A percentile compares a stretch with the other conserved stretches of the same genome.
Conservation (phyloP, 1,284 basidiomycete genomes). For the Apiotrichum gamsii region DNA sequence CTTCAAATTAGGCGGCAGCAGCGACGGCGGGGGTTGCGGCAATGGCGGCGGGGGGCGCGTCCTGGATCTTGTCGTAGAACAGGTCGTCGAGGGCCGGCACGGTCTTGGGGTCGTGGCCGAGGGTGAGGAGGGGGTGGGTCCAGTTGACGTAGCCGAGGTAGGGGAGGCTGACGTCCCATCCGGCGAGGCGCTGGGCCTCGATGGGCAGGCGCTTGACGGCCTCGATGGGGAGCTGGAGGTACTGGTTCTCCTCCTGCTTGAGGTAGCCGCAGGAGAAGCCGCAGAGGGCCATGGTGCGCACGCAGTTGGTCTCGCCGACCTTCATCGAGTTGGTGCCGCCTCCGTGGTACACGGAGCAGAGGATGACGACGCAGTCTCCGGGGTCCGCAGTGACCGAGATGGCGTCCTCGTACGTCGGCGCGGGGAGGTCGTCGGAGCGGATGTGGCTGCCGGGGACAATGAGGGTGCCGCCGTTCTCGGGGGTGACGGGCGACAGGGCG, state of each 20-base stretch:
- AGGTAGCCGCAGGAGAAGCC: slow-evolving; percentile 16
- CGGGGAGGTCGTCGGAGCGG: slow-evolving; percentile 15
- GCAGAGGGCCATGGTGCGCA: slow-evolving; percentile 13
- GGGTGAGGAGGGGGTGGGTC: slow-evolving; percentile 15
- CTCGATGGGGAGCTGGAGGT: slow-evolving; percentile 17
- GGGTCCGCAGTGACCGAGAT: slow-evolving; percentile 10
- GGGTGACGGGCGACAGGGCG: slow-evolving; percentile 10
- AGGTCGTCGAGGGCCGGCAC: slow-evolving; percentile 17
- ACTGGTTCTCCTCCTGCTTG: slow-evolving; percentile 21
- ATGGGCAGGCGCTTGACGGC: slow-evolving; percentile 12
- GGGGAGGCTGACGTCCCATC: slow-evolving; percentile 15
- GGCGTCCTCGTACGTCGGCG: slow-evolving; percentile 16
- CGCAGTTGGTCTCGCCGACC: slow-evolving; percentile 11
- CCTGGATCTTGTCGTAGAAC: slow-evolving; percentile 19
- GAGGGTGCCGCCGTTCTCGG: slow-evolving; percentile 19
- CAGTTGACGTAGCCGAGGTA: slow-evolving; percentile 20
- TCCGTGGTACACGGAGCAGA: slow-evolving; percentile 18
- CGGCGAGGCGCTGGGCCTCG: slow-evolving; percentile 14
- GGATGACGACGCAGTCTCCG: slow-evolving; percentile 18
- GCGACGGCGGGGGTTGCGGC: too few species aligned
- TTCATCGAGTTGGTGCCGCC: slow-evolving; percentile 12
- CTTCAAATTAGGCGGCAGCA: too few species aligned
- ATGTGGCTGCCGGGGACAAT: slow-evolving; percentile 19
- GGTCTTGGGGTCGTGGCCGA: slow-evolving; percentile 12
- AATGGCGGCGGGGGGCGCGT: neutral